These are phyloP conservation scores for Nigrospora oryzae DNA, from an alignment of 2,329 filamentous ascomycete genomes.

Conservation along the genomic window DNA sequence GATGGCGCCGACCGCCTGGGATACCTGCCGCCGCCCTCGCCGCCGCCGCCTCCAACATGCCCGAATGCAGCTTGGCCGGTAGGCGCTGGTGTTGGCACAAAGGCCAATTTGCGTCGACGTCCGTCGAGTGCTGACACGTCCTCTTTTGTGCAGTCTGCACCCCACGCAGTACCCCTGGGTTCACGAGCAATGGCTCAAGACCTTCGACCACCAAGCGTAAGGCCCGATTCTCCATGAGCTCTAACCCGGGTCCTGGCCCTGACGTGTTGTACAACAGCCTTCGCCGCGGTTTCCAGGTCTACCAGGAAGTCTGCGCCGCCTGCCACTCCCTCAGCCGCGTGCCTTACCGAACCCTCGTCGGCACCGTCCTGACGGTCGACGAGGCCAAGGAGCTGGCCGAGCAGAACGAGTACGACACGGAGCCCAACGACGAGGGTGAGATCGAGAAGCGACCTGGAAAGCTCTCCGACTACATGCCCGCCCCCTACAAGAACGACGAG, in stretches of 20 bases:
- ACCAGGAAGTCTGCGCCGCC: slow-evolving; percentile 94
- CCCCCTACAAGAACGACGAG: slow-evolving; percentile 98
- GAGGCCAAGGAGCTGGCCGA: slow-evolving; percentile 97
- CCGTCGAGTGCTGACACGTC: too few species aligned
- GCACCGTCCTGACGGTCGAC: slow-evolving; percentile 86
- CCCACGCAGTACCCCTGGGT: slow-evolving; percentile 92
- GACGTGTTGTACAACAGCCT: slow-evolving; percentile 47
- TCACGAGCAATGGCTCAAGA: slow-evolving; percentile 85
- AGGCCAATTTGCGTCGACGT: too few species aligned
- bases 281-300: slow-evolving; percentile 98
- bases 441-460: slow-evolving; percentile 99
- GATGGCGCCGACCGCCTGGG: too few species aligned
- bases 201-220: slow-evolving; percentile 95
- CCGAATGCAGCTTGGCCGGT: too few species aligned
- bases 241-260: neutral
- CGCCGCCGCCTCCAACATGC: too few species aligned
- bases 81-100: too few species aligned
- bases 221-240: slow-evolving; percentile 24
- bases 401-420: slow-evolving; percentile 96
- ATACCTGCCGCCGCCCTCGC: too few species aligned
- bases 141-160: slow-evolving; percentile 62
- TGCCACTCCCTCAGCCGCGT: slow-evolving; percentile 96
- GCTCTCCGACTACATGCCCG: slow-evolving; percentile 92
- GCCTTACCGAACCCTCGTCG: slow-evolving; percentile 87
- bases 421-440: slow-evolving; percentile 96